phyloP scores from a whole-genome alignment of 768 basidiomycete species.

The Exidia glandulosa region DNA sequence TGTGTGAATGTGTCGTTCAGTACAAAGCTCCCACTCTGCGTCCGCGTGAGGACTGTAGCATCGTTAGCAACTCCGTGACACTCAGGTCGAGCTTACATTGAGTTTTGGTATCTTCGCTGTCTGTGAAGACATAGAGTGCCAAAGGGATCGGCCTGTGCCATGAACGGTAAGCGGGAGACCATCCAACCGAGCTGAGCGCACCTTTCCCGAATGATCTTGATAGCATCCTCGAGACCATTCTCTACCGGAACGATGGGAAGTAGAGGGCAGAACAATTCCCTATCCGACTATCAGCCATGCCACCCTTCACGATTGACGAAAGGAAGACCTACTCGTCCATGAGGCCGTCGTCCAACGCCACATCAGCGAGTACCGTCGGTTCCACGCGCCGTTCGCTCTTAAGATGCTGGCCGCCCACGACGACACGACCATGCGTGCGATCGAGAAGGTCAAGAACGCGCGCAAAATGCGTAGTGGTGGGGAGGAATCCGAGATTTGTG shows the following conservation, averaged over 20 bases:
- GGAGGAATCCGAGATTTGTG: constrained; percentile 35
- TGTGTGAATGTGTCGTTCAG: constrained; percentile 55
- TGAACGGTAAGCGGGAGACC: neutral
- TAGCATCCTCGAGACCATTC: constrained; percentile 13
- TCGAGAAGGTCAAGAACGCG: constrained; percentile 42
- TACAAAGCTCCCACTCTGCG: constrained; percentile 43
- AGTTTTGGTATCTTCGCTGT: constrained; percentile 24
- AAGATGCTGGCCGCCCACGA: constrained; percentile 39
- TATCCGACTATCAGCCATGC: neutral
- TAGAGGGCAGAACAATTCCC: constrained; percentile 28
- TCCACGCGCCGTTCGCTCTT: constrained; percentile 36
- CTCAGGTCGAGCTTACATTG: constrained; percentile 8
- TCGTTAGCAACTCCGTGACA: neutral
- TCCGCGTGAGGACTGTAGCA: constrained; percentile 38
- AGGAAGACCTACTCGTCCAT: constrained; percentile 23
- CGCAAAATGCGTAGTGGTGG: constrained; percentile 41
- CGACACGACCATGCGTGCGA: constrained; percentile 44
- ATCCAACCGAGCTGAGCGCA: neutral
- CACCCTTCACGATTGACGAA: neutral
- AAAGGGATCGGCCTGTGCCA: constrained; percentile 42
- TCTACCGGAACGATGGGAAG: constrained; percentile 21
- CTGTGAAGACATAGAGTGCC: constrained; percentile 54
- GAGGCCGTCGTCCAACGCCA: constrained; percentile 42
- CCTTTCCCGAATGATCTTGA: constrained; percentile 11
- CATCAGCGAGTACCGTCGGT: constrained; percentile 48